Evolutionary conservation across 2,329 filamentous ascomycete species (phyloP).

Genomic region (Tolypocladium nubicola): DNA sequence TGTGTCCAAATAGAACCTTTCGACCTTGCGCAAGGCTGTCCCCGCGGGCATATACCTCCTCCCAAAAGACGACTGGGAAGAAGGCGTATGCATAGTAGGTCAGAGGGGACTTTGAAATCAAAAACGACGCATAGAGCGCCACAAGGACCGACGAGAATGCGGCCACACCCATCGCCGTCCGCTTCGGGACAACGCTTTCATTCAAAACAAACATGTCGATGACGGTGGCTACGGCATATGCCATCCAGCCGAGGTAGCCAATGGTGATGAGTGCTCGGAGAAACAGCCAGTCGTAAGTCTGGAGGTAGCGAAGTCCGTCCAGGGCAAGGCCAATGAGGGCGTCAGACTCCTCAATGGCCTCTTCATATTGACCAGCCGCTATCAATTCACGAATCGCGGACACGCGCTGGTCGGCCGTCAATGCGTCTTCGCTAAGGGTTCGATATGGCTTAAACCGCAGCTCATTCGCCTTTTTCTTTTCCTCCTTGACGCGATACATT

Average conservation of each 20-base stretch:
- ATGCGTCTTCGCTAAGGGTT: constrained; percentile 52
- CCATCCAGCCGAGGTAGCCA: constrained; percentile 93
- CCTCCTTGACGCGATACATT: constrained; percentile 93
- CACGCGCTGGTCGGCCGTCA: constrained; percentile 57
- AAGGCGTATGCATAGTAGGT: constrained; percentile 88
- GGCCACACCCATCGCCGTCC: constrained; percentile 47
- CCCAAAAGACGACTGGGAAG: constrained; percentile 94
- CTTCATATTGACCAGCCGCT: constrained; percentile 51
- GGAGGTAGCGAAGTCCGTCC: constrained; percentile 80
- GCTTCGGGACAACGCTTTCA: constrained; percentile 51
- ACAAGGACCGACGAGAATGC: constrained; percentile 70
- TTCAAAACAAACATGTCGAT: constrained; percentile 80
- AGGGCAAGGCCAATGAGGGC: constrained; percentile 68
- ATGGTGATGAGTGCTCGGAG: constrained; percentile 77
- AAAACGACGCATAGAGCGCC: constrained; percentile 66
- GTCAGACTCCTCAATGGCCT: constrained; percentile 70
- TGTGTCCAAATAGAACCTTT: constrained; percentile 56
- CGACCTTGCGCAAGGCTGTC: constrained; percentile 57
- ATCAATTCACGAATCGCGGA: constrained; percentile 60
- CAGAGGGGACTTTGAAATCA: constrained; percentile 65
- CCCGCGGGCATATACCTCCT: constrained; percentile 77
- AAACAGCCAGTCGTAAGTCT: constrained; percentile 98
- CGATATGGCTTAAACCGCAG: constrained; percentile 69
- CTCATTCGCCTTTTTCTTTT: constrained; percentile 64
- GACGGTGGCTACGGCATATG: constrained; percentile 81